A percentile compares a stretch with the other conserved stretches of the same genome.
Conservation (phyloP, 2,329 filamentous ascomycete genomes). For the Aureobasidium namibiae region DNA sequence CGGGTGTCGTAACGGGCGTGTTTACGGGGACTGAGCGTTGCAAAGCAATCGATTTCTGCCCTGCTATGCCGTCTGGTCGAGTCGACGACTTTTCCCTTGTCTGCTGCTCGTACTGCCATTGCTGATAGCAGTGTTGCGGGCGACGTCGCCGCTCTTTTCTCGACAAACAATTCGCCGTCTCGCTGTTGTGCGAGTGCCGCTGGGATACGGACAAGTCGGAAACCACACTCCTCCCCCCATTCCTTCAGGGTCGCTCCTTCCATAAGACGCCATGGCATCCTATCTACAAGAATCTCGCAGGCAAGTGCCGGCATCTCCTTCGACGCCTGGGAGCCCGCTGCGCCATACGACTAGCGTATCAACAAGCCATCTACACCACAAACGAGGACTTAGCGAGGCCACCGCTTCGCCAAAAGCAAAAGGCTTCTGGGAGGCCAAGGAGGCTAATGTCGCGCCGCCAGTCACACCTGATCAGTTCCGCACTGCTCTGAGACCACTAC, state of each 20-base stretch:
- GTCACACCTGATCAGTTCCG: slow-evolving; percentile 15
- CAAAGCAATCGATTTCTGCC: slow-evolving; percentile 9
- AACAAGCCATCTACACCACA: slow-evolving; percentile 1
- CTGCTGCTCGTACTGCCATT: neutral
- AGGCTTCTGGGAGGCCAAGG: slow-evolving; percentile 12
- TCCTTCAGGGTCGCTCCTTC: neutral
- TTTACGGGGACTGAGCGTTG: slow-evolving; percentile 12
- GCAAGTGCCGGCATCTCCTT: slow-evolving; percentile 3
- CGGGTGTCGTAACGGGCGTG: slow-evolving; percentile 10
- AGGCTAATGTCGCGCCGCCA: neutral
- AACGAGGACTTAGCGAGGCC: slow-evolving; percentile 13
- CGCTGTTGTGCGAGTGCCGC: neutral
- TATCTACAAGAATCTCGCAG: slow-evolving; percentile 5
- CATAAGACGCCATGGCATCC: slow-evolving; percentile 1
- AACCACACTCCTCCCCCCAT: neutral
- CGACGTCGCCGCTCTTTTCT: neutral
- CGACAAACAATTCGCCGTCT: neutral
- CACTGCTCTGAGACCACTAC: slow-evolving; percentile 14
- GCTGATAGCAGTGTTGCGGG: slow-evolving; percentile 8
- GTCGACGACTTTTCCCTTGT: neutral
- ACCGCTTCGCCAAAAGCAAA: slow-evolving; percentile 7
- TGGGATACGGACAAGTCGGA: neutral
- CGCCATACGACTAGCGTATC: slow-evolving; percentile 2
- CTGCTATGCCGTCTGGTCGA: slow-evolving; percentile 9
- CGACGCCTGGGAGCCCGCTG: neutral